These are phyloP conservation scores for Penicillium bovifimosum DNA, from an alignment of 495 filamentous ascomycete genomes.

Conservation along the genomic window DNA sequence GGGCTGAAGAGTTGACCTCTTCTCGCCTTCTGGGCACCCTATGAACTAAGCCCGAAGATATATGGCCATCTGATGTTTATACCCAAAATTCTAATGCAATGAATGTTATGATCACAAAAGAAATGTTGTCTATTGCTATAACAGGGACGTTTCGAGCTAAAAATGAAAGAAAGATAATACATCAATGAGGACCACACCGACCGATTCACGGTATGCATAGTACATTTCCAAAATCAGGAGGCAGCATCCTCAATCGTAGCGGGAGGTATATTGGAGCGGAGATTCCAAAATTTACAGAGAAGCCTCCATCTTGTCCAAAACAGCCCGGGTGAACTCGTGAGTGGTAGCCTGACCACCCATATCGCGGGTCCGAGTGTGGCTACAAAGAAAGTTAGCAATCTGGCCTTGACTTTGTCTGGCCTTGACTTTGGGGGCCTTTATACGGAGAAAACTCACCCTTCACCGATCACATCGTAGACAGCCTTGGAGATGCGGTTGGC, in stretches of 20 bases:
- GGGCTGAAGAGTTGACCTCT: not conserved
- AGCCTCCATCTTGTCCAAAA: constrained; percentile 88
- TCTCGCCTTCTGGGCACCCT: not conserved
- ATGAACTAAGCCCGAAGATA: not conserved
- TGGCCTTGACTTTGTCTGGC: not conserved
- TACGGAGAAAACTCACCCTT: constrained; percentile 61
- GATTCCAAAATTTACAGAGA: constrained; percentile 34
- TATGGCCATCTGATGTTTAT: constrained; percentile 3
- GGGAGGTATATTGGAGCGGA: constrained; percentile 12
- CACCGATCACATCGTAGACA: constrained; percentile 90
- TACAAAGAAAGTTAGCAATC: constrained; percentile 34
- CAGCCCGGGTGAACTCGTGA: constrained; percentile 89
- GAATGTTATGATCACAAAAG: constrained; percentile 10
- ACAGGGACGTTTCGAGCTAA: constrained; percentile 24
- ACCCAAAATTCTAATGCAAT: constrained; percentile 8
- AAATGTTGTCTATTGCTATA: constrained; percentile 27
- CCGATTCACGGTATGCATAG: constrained; percentile 10
- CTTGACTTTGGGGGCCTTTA: constrained; percentile 38
- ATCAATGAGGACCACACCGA: constrained; percentile 19
- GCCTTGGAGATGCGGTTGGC: constrained; percentile 97
- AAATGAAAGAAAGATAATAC: constrained; percentile 33
- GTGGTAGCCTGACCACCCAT: constrained; percentile 90
- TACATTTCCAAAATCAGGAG: constrained; percentile 1
- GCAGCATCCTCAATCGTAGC: constrained; percentile 21
- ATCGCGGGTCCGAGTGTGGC: constrained; percentile 80